These are phyloP conservation scores for Aphelidium insulamus DNA, from an alignment of 371 early-diverging fungal species.

Conservation along the genomic window DNA sequence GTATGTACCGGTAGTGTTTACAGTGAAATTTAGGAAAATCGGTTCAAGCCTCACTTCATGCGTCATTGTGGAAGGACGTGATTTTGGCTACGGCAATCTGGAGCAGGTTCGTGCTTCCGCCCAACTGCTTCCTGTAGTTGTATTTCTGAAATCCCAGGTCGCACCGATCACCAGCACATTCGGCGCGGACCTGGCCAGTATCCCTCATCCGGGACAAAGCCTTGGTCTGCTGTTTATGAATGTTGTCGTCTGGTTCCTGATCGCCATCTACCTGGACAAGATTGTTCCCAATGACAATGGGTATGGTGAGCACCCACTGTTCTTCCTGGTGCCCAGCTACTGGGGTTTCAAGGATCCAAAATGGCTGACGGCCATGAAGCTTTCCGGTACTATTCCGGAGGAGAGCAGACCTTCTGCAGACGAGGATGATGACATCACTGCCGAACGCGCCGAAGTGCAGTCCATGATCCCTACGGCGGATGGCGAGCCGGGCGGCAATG, in stretches of 20 bases:
- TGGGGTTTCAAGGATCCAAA: slow-evolving; percentile 1
- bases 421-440: slow-evolving; percentile 1
- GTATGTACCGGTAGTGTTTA: too few species aligned
- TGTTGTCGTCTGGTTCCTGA: not conserved
- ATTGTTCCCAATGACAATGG: slow-evolving; percentile 4
- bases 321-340: slow-evolving; percentile 2
- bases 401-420: not conserved
- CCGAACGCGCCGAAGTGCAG: too few species aligned
- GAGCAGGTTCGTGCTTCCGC: too few species aligned
- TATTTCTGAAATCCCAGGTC: slow-evolving; percentile 3
- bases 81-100: too few species aligned
- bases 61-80: slow-evolving; percentile 1
- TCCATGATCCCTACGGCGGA: too few species aligned
- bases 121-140: slow-evolving; percentile 9
- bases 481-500: too few species aligned
- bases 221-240: slow-evolving; percentile 6
- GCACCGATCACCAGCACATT: slow-evolving; percentile 11
- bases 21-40: too few species aligned
- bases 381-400: not conserved
- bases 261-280: slow-evolving; percentile 3
- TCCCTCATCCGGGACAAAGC: too few species aligned
- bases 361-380: slow-evolving; percentile 3
- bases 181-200: slow-evolving; percentile 8
- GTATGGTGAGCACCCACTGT: not conserved
- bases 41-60: slow-evolving; percentile 12